Evolutionary conservation across 2,329 filamentous ascomycete species (phyloP), one percentile per base, ranked within the genome.

Genomic region (Trichophyton equinum): DNA sequence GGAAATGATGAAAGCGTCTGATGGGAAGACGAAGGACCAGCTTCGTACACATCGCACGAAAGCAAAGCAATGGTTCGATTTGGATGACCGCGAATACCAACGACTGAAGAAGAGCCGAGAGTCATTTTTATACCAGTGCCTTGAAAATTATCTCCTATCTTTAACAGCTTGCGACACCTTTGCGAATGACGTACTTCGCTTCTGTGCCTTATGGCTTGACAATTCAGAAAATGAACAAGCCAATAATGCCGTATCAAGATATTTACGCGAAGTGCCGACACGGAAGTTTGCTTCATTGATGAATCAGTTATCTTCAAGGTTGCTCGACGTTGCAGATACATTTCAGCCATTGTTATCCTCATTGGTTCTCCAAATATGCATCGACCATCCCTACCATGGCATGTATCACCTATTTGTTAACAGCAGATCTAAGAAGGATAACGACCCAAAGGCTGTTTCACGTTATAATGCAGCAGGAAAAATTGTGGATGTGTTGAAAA

Each of bases 341-440:
- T 99, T 99, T 69, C 94, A 99, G 68, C 79, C 78, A 46, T 79
- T 92, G 1, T 78, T 99, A 1, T 82, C 84, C 58, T 78, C 79
- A 1, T 77, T 99, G 18, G 85, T 97, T 3, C 84, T 85, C 68
- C 85, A 85, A 7, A 96, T 99, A 60, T 97, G 92, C 69, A 79
- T 82, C 9, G 91, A 99, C 61, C 94, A 99, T 74, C 95, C 94
- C 0, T 96, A 91, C 72, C 95, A 99, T 70, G 91, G 91, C 57
- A 92, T 97, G 85, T 95, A 99, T 71, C 91, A 97, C 67, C 89
- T 99, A 47, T 96, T 92, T 78, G 89, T 91, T 1, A 86, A 87
- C 22, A 85, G 83, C 51, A 88, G 85, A 67, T 84, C 82, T 58
- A 85, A 86, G 67, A 79, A 73, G 58, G 75, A 79, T 59, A 85